These are phyloP conservation scores for Fusarium sp. DNA, from an alignment of 2,329 filamentous ascomycete species.

Conservation along the genomic window DNA sequence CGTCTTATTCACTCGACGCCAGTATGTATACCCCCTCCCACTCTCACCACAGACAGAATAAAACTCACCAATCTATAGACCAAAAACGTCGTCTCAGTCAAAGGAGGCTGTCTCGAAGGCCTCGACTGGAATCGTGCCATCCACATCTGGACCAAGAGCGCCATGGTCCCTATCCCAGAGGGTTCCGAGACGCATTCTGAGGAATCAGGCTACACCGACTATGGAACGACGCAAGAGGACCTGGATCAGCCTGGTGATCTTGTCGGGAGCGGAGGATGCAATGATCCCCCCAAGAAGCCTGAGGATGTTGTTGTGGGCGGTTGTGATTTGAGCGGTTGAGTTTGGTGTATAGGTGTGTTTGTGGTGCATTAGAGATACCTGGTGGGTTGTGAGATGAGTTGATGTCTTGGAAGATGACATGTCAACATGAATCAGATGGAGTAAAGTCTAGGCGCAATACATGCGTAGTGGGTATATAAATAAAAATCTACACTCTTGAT, in stretches of 20 bases:
- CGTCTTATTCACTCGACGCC: conserved; percentile 71
- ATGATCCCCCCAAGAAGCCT: neutral
- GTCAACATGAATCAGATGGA: neutral
- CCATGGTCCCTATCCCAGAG: conserved; percentile 76
- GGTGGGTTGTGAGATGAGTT: conserved; percentile 14
- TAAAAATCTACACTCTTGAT: neutral
- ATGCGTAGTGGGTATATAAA: conserved; percentile 8
- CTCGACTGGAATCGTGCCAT: conserved; percentile 69
- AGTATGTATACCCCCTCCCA: conserved; percentile 49
- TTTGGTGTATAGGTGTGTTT: neutral
- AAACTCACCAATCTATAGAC: conserved; percentile 50
- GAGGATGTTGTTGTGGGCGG: neutral
- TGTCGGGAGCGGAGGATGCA: conserved; percentile 48
- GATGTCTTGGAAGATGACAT: neutral
- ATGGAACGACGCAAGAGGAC: conserved; percentile 55
- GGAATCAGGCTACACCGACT: conserved; percentile 58
- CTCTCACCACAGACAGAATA: neutral
- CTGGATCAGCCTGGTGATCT: conserved; percentile 60
- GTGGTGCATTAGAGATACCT: conserved; percentile 14
- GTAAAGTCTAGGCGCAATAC: conserved; percentile 17
- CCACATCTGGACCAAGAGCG: conserved; percentile 75
- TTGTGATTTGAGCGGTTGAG: conserved; percentile 16
- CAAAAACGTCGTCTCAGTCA: conserved; percentile 71
- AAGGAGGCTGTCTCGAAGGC: conserved; percentile 73
- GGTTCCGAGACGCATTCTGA: conserved; percentile 67